Percentiles rank a stretch among this genome's conserved stretches.
Conservation (phyloP, 169 alveolate genomes). For the Plasmodium gaboni region DNA sequence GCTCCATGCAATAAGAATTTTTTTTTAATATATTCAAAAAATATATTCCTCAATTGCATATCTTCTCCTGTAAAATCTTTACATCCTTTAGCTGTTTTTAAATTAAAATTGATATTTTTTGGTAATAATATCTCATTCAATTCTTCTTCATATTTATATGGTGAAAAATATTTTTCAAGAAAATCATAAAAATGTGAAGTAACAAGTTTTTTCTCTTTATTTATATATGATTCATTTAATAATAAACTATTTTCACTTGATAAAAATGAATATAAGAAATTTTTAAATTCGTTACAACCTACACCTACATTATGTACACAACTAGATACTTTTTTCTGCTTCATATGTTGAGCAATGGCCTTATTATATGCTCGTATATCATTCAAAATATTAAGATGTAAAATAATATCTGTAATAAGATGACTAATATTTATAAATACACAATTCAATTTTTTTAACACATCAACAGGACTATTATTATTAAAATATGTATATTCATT, state of each 20-base stretch:
- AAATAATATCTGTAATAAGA: constrained; percentile 51
- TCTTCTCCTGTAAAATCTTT: constrained; percentile 94
- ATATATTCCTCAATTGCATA: constrained; percentile 93
- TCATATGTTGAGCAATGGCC: constrained; percentile 38
- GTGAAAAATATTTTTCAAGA: constrained; percentile 10
- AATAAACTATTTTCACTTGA: background rate
- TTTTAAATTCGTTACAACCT: constrained; percentile 68
- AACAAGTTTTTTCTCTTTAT: constrained; percentile 13
- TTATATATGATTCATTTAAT: constrained; percentile 13
- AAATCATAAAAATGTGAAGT: constrained; percentile 4
- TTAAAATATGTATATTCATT: constrained; percentile 7
- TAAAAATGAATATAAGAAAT: constrained; percentile 56
- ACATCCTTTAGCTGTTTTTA: constrained; percentile 96
- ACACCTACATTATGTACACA: constrained; percentile 53
- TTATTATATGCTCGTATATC: constrained; percentile 71
- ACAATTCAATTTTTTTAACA: constrained; percentile 20
- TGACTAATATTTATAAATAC: constrained; percentile 22
- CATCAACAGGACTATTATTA: constrained; percentile 7
- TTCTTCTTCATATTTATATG: constrained; percentile 30
- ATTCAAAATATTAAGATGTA: constrained; percentile 64
- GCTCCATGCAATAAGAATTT: constrained; percentile 96
- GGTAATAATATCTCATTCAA: constrained; percentile 76
- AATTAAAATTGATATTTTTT: constrained; percentile 83
- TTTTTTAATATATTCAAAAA: constrained; percentile 88
- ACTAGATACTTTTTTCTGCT: constrained; percentile 58